Evolutionary conservation across 345 rosid genomes (phyloP), one percentile per base, ranked within the genome.

Genomic region (Capsella bursapastoris): DNA sequence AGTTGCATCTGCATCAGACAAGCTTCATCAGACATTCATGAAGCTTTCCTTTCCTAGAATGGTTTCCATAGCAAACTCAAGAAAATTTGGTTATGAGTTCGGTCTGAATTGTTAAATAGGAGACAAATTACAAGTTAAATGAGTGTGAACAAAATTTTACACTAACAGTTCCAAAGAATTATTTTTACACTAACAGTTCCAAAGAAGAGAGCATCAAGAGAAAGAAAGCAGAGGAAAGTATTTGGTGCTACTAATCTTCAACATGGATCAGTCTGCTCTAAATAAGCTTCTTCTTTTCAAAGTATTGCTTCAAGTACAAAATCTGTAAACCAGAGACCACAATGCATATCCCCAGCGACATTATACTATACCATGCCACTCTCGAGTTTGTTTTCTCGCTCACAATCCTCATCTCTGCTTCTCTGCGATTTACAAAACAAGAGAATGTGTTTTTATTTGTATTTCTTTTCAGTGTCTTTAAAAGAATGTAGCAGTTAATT

Each of bases 271-370:
- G 8, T 53, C 58, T 45, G 9, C 40, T 73, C 84, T 85, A 94
- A 57, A 95, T 86, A 51, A 92, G 97, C 82, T 92, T 95, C 89
- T 90, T 92, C 82, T 84, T 95, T 45, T 78, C 86, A 64, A 90
- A 95, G 86, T 82, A 95, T 18, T 76, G 85, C 88, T 92, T 95
- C 88, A 95, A 78, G 82, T 86, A 83, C 87, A 83, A 81, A 52
- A 92, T 60, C 84, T 95, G 97, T 68, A 87, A 68, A 66, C 73
- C 84, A 1, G 97, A 89, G 43, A 74, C 93, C 43, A 64, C 22
- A 22, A 89, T 83, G 84, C 99, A 90, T 48, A 86, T 70, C 2
- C 88, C 96, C 79, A 90, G 69, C 1, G 97, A 89, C 88, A 90
- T 83, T 64, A 87, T 56, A 57, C 98, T 86, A 77, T 79, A 85